A percentile compares a stretch with the other conserved stretches of the same genome.
Conservation (phyloP, 1,284 basidiomycete species). For the Ustilago nuda region DNA sequence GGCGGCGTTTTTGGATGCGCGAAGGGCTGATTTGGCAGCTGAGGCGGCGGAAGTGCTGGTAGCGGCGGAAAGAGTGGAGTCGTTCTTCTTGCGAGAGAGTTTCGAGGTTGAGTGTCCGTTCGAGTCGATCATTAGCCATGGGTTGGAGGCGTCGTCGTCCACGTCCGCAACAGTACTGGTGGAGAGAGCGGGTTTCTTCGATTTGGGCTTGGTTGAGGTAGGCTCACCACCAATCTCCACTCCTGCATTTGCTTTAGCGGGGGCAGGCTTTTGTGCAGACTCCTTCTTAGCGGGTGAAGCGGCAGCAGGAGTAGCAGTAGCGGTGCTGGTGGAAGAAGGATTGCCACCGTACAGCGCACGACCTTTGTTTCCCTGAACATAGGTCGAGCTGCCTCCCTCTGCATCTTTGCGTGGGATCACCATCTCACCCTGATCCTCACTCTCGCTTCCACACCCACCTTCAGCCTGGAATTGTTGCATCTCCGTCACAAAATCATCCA, state of each 20-base stretch:
- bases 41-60: constrained; percentile 29
- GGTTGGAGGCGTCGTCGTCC: constrained; percentile 38
- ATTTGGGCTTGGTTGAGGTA: constrained; percentile 10
- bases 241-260: neutral
- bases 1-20: constrained; percentile 42
- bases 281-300: neutral
- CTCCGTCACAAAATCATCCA: constrained; percentile 55
- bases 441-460: constrained; percentile 20
- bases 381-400: constrained; percentile 14
- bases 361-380: constrained; percentile 49
- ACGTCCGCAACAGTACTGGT: neutral
- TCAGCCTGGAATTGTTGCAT: constrained; percentile 32
- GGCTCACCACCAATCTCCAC: constrained; percentile 27
- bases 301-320: neutral
- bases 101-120: constrained; percentile 10
- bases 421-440: constrained; percentile 20
- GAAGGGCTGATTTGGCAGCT: constrained; percentile 38
- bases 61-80: constrained; percentile 6
- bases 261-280: neutral
- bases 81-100: constrained; percentile 54
- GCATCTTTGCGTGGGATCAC: constrained; percentile 14
- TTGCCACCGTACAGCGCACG: constrained; percentile 55
- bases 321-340: neutral
- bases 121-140: constrained; percentile 41
- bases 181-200: constrained; percentile 8